Evolutionary conservation across 768 basidiomycete genomes (phyloP), one percentile per base, ranked within the genome.

Genomic region (Hortiboletus campestris): DNA sequence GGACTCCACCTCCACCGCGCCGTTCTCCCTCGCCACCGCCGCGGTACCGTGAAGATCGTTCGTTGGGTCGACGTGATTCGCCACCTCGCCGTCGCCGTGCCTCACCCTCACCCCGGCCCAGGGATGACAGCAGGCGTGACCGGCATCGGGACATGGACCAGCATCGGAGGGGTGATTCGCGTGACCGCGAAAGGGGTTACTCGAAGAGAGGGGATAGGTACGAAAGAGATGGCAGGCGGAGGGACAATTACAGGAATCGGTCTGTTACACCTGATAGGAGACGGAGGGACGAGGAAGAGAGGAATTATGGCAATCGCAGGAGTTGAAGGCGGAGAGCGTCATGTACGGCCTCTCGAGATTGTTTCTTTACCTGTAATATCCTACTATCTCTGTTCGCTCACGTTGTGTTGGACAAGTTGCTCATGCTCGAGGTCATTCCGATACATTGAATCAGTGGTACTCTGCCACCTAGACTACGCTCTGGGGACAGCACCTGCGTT

Each of bases 1-100:
- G 66, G 22, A 67, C 72, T 9, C 75, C 72, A 6, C 69, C 74
- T 6, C 73, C 71, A 12, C 68, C 67, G 6, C 70, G 50, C 16
- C 67, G 54, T 51, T 55, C 67, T 43, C 63, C 67, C 11, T 63
- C 73, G 11, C 67, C 72, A 2, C 63, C 62, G 2, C 62, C 61
- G 14, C 67, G 71, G 47, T 60, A 69, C 17, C 63, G 60, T 6
- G 67, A 65, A 1, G 60, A 70, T 17, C 63, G 59, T 12, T 19
- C 41, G n/a, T 59, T 49, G 32, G 44, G 68, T 58, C 51, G 64
- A 59, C 61, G 60, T 12, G 63, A 66, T 43, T 64, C 72, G 9
- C 61, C 69, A 17, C 64, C 68, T 25, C 59, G 53, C 38, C 65
- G 63, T 44, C 58, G 61, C 3, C 61, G 55, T 29, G 51, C 49